phyloP scores from a whole-genome alignment of 805 yeast species.

The Maudiozyma turicensis region DNA sequence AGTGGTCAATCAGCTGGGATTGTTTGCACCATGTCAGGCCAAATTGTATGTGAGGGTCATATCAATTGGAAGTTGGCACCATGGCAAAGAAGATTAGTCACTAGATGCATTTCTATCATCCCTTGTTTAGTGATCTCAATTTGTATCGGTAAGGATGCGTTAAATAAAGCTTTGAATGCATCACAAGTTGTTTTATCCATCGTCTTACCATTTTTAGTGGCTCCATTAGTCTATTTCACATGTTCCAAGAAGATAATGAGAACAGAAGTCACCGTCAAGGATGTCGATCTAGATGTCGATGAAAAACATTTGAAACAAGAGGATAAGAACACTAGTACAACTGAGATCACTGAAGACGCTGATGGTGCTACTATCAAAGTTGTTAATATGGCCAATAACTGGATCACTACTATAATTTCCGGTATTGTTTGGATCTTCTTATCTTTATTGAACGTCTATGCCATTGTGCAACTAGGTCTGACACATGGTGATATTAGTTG shows the following conservation, averaged over 20 bases:
- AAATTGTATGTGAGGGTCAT: constrained; percentile 87
- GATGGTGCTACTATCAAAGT: constrained; percentile 18
- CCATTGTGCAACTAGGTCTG: constrained; percentile 35
- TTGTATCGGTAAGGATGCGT: constrained; percentile 63
- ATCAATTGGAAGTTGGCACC: constrained; percentile 73
- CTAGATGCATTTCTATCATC: constrained; percentile 67
- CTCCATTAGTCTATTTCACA: constrained; percentile 80
- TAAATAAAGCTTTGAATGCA: constrained; percentile 65
- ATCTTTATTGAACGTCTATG: constrained; percentile 59
- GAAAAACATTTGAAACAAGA: not conserved
- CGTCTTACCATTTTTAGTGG: constrained; percentile 72
- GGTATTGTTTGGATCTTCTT: constrained; percentile 61
- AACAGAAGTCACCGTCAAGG: constrained; percentile 31
- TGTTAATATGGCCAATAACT: constrained; percentile 53
- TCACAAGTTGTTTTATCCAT: constrained; percentile 80
- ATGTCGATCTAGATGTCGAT: constrained; percentile 2
- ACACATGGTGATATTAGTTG: constrained; percentile 20
- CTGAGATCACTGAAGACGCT: constrained; percentile 10
- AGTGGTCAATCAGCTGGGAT: constrained; percentile 90
- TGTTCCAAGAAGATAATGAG: constrained; percentile 60
- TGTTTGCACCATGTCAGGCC: constrained; percentile 89
- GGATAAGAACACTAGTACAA: constrained; percentile 4
- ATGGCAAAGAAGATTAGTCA: constrained; percentile 67
- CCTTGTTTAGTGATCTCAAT: constrained; percentile 73
- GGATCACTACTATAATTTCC: constrained; percentile 45